Evolutionary conservation across 129 eudicot species (phyloP).

Genomic region (Tagetes erecta): DNA sequence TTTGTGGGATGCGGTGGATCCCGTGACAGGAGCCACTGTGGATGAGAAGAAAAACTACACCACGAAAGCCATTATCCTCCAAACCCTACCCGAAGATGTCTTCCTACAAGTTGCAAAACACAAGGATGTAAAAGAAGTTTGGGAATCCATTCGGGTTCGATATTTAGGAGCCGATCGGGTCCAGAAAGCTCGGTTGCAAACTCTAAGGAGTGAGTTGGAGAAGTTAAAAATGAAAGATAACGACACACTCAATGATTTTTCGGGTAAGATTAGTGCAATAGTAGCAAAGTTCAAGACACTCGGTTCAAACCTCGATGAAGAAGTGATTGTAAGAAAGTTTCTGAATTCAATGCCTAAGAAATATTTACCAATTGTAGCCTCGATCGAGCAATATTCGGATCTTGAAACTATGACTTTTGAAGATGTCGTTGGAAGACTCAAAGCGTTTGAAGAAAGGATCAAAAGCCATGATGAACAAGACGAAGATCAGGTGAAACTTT

Average conservation of each 20-base stretch:
- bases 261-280: too few relatives aligned
- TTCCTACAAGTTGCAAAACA: neutral
- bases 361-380: neutral
- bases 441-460: neutral
- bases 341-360: too few relatives aligned
- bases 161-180: too few relatives aligned
- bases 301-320: too few relatives aligned
- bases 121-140: neutral
- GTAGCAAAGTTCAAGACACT: too few relatives aligned
- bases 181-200: too few relatives aligned
- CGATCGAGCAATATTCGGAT: neutral
- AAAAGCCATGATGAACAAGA: neutral
- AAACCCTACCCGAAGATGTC: neutral
- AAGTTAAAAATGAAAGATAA: too few relatives aligned
- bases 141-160: neutral
- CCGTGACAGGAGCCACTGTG: neutral
- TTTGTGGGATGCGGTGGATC: too few relatives aligned
- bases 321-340: too few relatives aligned
- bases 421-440: neutral
- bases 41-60: neutral
- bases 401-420: neutral
- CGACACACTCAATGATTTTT: too few relatives aligned
- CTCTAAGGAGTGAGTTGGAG: too few relatives aligned
- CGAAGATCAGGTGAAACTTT: neutral
- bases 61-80: neutral